Base-by-base conservation (phyloP, 2,329 filamentous ascomycete species). In the Hirsutella minnesotensis region DNA sequence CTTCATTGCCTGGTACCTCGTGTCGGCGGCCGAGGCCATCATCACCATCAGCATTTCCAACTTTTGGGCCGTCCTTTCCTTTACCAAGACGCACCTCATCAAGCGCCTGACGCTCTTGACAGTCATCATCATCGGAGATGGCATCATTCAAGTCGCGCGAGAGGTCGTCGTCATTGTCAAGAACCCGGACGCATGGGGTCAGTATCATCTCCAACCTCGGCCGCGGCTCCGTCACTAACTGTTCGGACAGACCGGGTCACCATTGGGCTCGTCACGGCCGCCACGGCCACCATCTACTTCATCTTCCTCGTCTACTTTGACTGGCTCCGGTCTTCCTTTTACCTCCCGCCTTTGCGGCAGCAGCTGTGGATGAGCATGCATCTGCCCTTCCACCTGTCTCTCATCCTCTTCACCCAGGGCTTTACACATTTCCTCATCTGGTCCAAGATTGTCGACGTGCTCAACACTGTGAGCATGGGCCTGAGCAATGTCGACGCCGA, bases 41-140 rank as follows among this genome's bases (percentile, higher is more conserved):
- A 51, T 66, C 5, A 68, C 72, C 4, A 66, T 82, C 29, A 58
- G 57, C 4, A 60, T 79, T 4, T 79, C 78, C 9, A 70, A 68
- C 39, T 58, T 65, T 20, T 80, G 69, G 55, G 64, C 70, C 3
- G 69, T 74, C 40, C 65, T 82, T 36, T 75, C 73, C 42, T 79
- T 83, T 53, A 70, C 75, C 46, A 66, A 72, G 44, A 82, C 76
- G 0, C 76, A 81, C 53, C 56, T 83, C 43, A 77, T 78, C 52
- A 75, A 79, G 51, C 69, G 80, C 9, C 73, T 83, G 69, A 73
- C 70, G 12, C 64, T 81, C 3, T 63, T 83, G 43, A 83, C 78
- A 0, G 65, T 82, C 39, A 80, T 83, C 46, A 77, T 83, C 44
- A 70, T 83, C 45, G 79, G 79, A 13, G 79, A 83, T 52, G 77